Evolutionary conservation across 768 basidiomycete species (phyloP).

Genomic region (Trametes sanguinea): DNA sequence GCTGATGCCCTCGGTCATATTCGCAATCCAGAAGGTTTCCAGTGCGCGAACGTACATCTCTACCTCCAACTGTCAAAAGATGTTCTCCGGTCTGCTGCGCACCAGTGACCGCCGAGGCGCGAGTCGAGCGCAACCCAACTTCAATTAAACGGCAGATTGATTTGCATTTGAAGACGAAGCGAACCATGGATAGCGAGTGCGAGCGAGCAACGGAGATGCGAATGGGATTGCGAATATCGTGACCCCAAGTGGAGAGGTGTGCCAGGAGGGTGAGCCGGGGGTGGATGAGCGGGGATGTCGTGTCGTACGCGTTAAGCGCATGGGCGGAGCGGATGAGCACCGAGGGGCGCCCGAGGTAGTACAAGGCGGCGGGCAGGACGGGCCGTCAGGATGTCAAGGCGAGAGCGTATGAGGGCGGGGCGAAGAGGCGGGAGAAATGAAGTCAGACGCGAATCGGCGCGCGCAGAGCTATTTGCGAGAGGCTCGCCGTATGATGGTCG

Average conservation of each 20-base stretch:
- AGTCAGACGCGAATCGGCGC: conserved; percentile 11
- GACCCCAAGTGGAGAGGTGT: background rate
- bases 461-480: conserved; percentile 40
- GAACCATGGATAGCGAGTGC: conserved; percentile 3
- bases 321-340: background rate
- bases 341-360: no score
- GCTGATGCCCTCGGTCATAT: no score
- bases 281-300: background rate
- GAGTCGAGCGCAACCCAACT: no score
- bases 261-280: background rate
- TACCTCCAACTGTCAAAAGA: no score
- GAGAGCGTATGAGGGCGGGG: background rate
- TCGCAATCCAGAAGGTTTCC: no score
- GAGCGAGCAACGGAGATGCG: background rate
- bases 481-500: conserved; percentile 85
- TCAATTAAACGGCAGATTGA: no score
- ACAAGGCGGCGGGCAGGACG: background rate
- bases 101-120: no score
- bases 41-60: no score
- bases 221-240: background rate
- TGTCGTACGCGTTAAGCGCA: no score
- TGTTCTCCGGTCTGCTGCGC: no score
- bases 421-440: background rate
- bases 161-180: background rate
- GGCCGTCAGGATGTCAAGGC: background rate